Evolutionary conservation across 2,329 filamentous ascomycete genomes (phyloP).

Genomic region (Xylaria sp.): DNA sequence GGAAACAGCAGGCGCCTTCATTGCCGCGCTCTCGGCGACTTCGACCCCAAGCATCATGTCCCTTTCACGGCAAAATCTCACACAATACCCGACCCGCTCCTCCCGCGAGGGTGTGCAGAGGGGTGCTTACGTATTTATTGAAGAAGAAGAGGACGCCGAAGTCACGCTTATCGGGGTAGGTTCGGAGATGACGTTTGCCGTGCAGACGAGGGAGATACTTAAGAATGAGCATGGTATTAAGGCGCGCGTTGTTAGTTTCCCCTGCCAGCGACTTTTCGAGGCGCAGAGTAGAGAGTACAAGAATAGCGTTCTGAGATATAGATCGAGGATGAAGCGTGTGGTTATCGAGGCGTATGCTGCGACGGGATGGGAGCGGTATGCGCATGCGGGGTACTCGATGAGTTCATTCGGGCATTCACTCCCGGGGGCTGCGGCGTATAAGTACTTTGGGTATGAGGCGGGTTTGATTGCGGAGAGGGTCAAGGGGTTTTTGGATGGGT

Average conservation of each 20-base stretch:
- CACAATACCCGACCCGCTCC: constrained; percentile 41
- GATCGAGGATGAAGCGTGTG: constrained; percentile 51
- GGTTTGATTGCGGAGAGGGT: not conserved
- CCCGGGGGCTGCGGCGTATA: not conserved
- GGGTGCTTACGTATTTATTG: constrained; percentile 49
- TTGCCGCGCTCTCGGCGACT: constrained; percentile 46
- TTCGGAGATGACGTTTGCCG: constrained; percentile 34
- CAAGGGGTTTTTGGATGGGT: not conserved
- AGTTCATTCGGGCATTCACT: not conserved
- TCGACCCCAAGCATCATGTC: constrained; percentile 49
- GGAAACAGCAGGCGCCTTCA: constrained; percentile 62
- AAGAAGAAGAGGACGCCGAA: constrained; percentile 41
- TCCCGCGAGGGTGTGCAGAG: constrained; percentile 44
- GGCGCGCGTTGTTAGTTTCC: constrained; percentile 51
- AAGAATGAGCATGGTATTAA: constrained; percentile 46
- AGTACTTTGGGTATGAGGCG: not conserved
- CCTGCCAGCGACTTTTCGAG: constrained; percentile 52
- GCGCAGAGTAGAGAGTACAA: constrained; percentile 54
- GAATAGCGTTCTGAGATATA: constrained; percentile 50
- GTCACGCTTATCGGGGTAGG: constrained; percentile 46
- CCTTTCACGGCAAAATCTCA: constrained; percentile 48
- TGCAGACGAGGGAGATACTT: constrained; percentile 50
- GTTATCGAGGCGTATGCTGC: constrained; percentile 65
- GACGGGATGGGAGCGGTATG: constrained; percentile 66
- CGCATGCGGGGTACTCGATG: constrained; percentile 51